Evolutionary conservation across 2,329 filamentous ascomycete species (phyloP).

Genomic region (Plenodomus biglobosus): DNA sequence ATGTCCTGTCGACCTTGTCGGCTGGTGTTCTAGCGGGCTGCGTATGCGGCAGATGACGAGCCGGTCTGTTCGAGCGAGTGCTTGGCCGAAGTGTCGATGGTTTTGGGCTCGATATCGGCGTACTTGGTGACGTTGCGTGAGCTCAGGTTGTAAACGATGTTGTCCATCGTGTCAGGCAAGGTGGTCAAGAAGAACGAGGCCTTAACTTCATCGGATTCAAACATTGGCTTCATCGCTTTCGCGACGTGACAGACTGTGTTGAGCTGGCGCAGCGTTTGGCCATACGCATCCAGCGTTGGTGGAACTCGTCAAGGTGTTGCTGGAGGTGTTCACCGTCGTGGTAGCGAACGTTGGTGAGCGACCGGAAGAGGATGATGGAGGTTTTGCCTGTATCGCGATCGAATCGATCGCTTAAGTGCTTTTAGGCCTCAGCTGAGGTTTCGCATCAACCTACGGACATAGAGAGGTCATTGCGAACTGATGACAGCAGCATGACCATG

Average conservation of each 20-base stretch:
- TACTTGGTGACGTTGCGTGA: conserved; percentile 1
- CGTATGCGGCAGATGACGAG: conserved; percentile 1
- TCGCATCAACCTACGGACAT: conserved; percentile 3
- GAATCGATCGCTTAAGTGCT: conserved; percentile 1
- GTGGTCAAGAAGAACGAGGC: conserved; percentile 14
- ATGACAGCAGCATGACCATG: conserved; percentile 1
- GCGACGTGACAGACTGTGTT: conserved; percentile 1
- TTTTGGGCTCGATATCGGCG: conserved; percentile 6
- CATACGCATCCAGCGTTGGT: conserved; percentile 1
- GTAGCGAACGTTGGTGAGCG: conserved; percentile 1
- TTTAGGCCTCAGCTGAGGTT: conserved; percentile 1
- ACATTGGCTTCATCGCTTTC: conserved; percentile 7
- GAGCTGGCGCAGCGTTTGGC: conserved; percentile 2
- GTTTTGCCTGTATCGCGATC: conserved; percentile 3
- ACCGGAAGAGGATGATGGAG: conserved; percentile 1
- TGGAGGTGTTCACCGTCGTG: conserved; percentile 1
- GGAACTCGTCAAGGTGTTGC: conserved; percentile 6
- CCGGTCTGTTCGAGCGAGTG: conserved; percentile 4
- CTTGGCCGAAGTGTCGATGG: conserved; percentile 8
- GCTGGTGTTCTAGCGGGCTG: not conserved
- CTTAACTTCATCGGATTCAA: conserved; percentile 12
- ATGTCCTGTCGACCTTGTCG: too few relatives aligned
- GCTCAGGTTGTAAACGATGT: conserved; percentile 9
- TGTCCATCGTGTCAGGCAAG: conserved; percentile 10
- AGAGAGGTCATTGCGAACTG: conserved; percentile 2